Conservation (phyloP, 2,329 filamentous ascomycete species). For the Ascochyta fabae region DNA sequence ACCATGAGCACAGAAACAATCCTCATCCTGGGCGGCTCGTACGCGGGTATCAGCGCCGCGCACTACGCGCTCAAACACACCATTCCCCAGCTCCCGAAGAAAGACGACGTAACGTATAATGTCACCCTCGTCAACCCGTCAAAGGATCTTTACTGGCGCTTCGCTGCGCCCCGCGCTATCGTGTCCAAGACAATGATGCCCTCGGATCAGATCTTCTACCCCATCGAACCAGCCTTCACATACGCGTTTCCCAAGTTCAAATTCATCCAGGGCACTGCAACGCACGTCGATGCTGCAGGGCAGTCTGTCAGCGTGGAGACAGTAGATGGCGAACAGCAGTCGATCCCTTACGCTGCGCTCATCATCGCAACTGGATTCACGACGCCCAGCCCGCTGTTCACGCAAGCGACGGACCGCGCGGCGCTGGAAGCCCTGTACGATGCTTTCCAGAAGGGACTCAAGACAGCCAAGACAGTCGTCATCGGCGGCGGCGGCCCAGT, state of each 20-base stretch:
- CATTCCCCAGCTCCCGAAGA: slow-evolving; percentile 44
- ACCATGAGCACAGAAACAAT: slow-evolving; percentile 46
- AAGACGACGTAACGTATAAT: slow-evolving; percentile 53
- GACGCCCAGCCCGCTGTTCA: slow-evolving; percentile 56
- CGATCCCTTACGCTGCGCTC: slow-evolving; percentile 59
- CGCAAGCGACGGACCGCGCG: slow-evolving; percentile 45
- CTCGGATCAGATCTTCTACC: slow-evolving; percentile 57
- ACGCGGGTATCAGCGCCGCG: slow-evolving; percentile 44
- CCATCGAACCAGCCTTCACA: slow-evolving; percentile 60
- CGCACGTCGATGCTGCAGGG: slow-evolving; percentile 53
- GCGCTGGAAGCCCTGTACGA: slow-evolving; percentile 43
- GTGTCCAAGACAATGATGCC: slow-evolving; percentile 59
- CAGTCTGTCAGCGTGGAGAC: slow-evolving; percentile 53
- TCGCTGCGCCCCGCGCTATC: slow-evolving; percentile 61
- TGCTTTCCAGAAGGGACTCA: slow-evolving; percentile 46
- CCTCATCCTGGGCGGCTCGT: slow-evolving; percentile 46
- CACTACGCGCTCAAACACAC: slow-evolving; percentile 47
- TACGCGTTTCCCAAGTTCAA: slow-evolving; percentile 58
- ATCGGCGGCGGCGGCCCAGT: slow-evolving; percentile 59
- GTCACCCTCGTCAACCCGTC: slow-evolving; percentile 64
- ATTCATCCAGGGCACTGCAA: slow-evolving; percentile 60
- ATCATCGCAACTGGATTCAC: slow-evolving; percentile 63
- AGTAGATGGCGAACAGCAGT: slow-evolving; percentile 39
- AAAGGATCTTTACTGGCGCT: slow-evolving; percentile 61
- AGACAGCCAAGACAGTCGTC: slow-evolving; percentile 53